These are phyloP conservation scores for Rhodofomes roseus DNA, from an alignment of 1,284 basidiomycete genomes.

Conservation along the genomic window DNA sequence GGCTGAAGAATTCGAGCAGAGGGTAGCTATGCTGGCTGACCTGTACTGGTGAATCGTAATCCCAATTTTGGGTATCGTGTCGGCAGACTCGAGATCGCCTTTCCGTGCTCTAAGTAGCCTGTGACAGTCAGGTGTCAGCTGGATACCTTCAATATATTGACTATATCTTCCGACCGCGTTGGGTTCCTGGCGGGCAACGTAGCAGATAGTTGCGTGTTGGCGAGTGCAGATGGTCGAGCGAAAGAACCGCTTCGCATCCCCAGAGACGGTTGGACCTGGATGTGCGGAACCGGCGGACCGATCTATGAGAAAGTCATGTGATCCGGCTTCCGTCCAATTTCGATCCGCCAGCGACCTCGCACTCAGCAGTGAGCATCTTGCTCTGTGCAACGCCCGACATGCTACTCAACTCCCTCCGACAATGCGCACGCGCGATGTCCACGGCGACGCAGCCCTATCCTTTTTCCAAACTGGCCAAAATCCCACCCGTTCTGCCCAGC, in stretches of 20 bases:
- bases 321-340: neutral
- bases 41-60: too few relatives aligned
- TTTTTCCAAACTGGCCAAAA: conserved; percentile 68
- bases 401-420: conserved; percentile 22
- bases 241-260: neutral
- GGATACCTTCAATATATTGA: neutral
- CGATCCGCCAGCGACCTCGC: neutral
- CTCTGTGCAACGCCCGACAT: conserved; percentile 14
- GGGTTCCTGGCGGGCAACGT: neutral
- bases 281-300: neutral
- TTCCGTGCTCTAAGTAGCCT: too few relatives aligned
- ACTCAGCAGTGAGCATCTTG: neutral
- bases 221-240: neutral
- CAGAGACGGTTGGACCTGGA: neutral
- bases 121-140: neutral
- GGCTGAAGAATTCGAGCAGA: too few relatives aligned
- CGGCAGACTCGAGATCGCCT: too few relatives aligned
- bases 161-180: neutral
- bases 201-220: neutral
- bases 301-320: neutral
- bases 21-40: too few relatives aligned
- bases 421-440: conserved; percentile 38
- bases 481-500: conserved; percentile 37
- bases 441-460: conserved; percentile 55
- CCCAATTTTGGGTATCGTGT: too few relatives aligned